Base-by-base conservation (phyloP, 805 yeast genomes). In the Zygoascus tannicola region DNA sequence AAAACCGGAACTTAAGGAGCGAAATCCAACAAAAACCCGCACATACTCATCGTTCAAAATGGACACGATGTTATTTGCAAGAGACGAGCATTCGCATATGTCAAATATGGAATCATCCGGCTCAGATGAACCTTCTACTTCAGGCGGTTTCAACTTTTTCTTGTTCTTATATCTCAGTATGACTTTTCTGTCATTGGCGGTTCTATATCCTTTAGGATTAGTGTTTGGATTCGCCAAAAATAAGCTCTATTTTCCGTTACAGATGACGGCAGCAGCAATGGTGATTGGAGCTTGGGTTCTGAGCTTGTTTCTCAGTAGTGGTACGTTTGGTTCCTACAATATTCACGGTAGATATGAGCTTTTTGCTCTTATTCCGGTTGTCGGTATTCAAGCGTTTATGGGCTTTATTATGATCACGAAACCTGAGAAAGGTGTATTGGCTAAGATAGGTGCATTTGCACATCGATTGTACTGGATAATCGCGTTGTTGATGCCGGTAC, bases 161-260 rank as follows among this genome's bases (percentile, higher is more conserved):
- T 7, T 26, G 30, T 8, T 26, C 12, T 7, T 26, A 7, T 26
- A 26, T 26, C 10, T 68, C 16, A 44, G 54, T 14, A 42, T 65
- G 22, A 59, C 65, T 58, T 50, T 54, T 32, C 16, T 63, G 10
- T 55, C 72, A 20, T 62, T 66, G 46, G 72, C 69, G 4, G 39
- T 68, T 22, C 41, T 67, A 12, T 62, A 65, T 47, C 72, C 72
- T 5, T 51, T 59, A 26, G 68, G 70, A 2, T 56, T 67, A 51
- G 65, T 65, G 16, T 55, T 63, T 45, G 70, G 70, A 28, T 59
- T 66, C 47, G 64, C 67, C 14, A 53, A 57, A 32, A 52, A 51
- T 50, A 43, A 63, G 34, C 62, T 59, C 32, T 69, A 66, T 45
- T 61, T 65, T 22, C 64, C 68, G 8, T 47, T 62, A 15, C 69